phyloP scores from a whole-genome alignment of 2,329 filamentous ascomycete species.

The Talaromyces sp. region DNA sequence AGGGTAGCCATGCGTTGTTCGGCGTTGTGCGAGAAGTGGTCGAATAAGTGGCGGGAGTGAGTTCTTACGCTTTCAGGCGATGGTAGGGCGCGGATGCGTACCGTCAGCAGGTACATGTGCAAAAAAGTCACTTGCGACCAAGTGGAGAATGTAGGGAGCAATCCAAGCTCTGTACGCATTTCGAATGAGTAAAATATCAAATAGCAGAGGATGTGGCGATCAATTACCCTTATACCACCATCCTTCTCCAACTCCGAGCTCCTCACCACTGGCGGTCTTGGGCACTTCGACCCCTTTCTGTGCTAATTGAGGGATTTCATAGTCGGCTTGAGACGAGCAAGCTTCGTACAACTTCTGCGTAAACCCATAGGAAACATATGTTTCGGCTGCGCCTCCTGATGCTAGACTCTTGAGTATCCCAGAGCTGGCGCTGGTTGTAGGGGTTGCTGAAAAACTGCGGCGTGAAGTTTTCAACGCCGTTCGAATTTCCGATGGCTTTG shows the following conservation, averaged over 20 bases:
- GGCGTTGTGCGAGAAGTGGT: conserved; percentile 74
- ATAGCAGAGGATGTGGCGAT: background rate
- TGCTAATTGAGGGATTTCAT: conserved; percentile 66
- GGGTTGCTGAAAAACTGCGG: conserved; percentile 11
- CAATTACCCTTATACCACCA: conserved; percentile 76
- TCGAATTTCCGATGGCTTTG: background rate
- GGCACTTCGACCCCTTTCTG: conserved; percentile 64
- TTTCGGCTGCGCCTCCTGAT: conserved; percentile 50
- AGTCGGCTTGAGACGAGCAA: conserved; percentile 69
- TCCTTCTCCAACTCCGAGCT: conserved; percentile 69
- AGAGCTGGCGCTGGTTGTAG: conserved; percentile 18
- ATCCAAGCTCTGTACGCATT: conserved; percentile 61
- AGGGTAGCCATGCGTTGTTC: conserved; percentile 63
- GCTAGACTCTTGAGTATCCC: conserved; percentile 31
- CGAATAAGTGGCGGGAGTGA: conserved; percentile 86
- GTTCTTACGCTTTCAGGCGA: conserved; percentile 62
- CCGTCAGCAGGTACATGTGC: conserved; percentile 88
- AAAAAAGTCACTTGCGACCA: conserved; percentile 97
- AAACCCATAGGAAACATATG: conserved; percentile 74
- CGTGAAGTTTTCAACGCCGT: background rate
- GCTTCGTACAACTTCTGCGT: conserved; percentile 75
- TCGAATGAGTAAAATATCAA: background rate
- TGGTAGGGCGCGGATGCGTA: conserved; percentile 73
- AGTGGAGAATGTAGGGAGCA: conserved; percentile 84
- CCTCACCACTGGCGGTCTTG: conserved; percentile 72